Percentiles rank a stretch among this genome's conserved stretches.
Conservation (phyloP, 1,284 basidiomycete genomes). For the Lignosus rhinocerotis region DNA sequence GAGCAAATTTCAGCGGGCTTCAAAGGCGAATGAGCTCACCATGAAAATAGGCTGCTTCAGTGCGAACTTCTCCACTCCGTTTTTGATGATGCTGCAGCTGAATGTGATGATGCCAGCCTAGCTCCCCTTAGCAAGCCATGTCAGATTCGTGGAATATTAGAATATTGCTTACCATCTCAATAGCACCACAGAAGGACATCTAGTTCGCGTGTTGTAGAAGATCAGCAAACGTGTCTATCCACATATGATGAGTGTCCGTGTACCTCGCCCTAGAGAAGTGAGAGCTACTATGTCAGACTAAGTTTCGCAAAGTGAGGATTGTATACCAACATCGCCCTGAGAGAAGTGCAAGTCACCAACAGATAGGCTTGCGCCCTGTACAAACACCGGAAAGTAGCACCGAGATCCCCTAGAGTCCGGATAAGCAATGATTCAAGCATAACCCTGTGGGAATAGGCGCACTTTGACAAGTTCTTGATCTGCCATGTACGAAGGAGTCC, state of each 20-base stretch:
- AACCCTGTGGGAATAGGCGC: background rate
- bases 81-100: conserved; percentile 73
- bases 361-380: conserved; percentile 75
- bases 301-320: background rate
- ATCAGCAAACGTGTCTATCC: background rate
- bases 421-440: background rate
- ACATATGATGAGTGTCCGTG: background rate
- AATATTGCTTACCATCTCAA: conserved; percentile 59
- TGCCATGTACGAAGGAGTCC: conserved; percentile 26
- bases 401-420: conserved; percentile 49
- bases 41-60: conserved; percentile 77
- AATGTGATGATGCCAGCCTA: conserved; percentile 79
- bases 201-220: conserved; percentile 22
- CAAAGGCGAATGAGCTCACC: conserved; percentile 35
- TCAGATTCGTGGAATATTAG: too few relatives aligned
- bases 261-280: conserved; percentile 52
- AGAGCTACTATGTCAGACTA: background rate
- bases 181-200: conserved; percentile 78
- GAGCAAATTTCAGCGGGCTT: background rate
- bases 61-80: conserved; percentile 73
- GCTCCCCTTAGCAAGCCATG: background rate
- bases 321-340: conserved; percentile 66
- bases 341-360: conserved; percentile 83
- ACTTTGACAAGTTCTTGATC: conserved; percentile 77
- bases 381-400: conserved; percentile 79